Base-by-base conservation (phyloP, 2,329 filamentous ascomycete genomes). In the Aspergillus phoenicis region DNA sequence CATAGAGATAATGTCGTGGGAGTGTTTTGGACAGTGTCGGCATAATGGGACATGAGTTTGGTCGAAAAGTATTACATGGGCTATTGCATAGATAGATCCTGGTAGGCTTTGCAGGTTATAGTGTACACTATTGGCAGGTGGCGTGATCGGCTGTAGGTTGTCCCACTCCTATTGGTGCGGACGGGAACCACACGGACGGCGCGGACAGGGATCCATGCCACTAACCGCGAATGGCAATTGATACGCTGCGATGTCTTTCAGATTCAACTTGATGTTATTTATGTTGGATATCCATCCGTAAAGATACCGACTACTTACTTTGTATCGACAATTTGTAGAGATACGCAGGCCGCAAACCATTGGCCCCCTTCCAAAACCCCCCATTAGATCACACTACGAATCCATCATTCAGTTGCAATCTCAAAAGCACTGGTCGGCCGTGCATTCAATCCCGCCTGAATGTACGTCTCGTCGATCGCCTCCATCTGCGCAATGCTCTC, bases 391-490 rank as follows among this genome's bases (percentile, higher is more conserved):
- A 41, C n/a, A 26, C 26, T 26, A 26, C 26, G 3, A 26, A 26
- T 4, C 26, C 26, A 26, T 15, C 33, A 13, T 13, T 36, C 33
- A 13, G 11, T 13, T 36, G 10, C 28, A 20, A 33, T n/a, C 26
- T 54, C n/a, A 36, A 54, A 53, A 22, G 59, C 57, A 41, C 58
- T 64, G 1, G 62, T 64, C 11, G 64, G 62, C 24, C 66, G 28
- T 3, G 57, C 5, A 20, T 57, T 51, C 52, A 80, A 61, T 5
- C 75, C 77, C 28, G 71, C 70, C 70, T 80, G 81, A 58, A 72
- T 67, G 65, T 84, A 84, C 2, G 77, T 78, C 71, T 76, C 74
- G 65, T 84, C 82, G 30, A 84, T 67, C 71, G 79, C 79, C 66
- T 72, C 71, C 77, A 81, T 80, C 70, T 81, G 78, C 5, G 68